phyloP scores from a whole-genome alignment of 78 protist species.

The Dictyostelium citrinum region DNA sequence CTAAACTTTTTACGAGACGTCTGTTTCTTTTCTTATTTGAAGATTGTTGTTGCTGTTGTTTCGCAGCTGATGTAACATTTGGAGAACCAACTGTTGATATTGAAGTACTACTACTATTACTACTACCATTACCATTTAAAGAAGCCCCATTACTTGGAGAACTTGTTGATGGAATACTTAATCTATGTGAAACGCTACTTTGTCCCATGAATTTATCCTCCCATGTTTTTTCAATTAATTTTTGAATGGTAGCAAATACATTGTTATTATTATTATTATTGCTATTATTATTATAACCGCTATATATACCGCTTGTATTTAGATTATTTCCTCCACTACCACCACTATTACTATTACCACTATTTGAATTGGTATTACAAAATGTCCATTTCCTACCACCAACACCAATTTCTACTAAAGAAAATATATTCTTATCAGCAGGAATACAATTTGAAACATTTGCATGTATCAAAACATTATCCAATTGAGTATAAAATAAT shows the following conservation, averaged over 20 bases:
- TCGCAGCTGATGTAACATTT: background rate
- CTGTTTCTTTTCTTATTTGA: background rate
- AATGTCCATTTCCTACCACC: slow-evolving; percentile 76
- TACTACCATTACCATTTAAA: background rate
- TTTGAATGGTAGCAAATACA: slow-evolving; percentile 1
- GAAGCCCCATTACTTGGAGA: background rate
- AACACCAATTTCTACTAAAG: slow-evolving; percentile 54
- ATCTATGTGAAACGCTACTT: background rate
- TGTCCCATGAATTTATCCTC: background rate
- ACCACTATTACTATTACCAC: background rate
- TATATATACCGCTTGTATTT: too few relatives aligned
- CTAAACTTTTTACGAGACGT: background rate
- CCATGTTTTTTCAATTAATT: slow-evolving; percentile 42
- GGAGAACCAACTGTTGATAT: background rate
- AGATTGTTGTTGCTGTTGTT: background rate
- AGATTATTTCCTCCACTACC: too few relatives aligned
- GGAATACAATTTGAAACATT: background rate
- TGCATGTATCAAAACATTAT: slow-evolving; percentile 25
- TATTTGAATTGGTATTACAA: background rate
- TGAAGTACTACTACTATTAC: background rate
- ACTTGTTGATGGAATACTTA: background rate
- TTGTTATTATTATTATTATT: background rate
- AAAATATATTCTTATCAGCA: slow-evolving; percentile 37
- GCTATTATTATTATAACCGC: background rate
- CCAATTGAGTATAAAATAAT: slow-evolving; percentile 8